These are phyloP conservation scores for Silybum marianum DNA, from an alignment of 129 eudicot genomes.

Conservation along the genomic window DNA sequence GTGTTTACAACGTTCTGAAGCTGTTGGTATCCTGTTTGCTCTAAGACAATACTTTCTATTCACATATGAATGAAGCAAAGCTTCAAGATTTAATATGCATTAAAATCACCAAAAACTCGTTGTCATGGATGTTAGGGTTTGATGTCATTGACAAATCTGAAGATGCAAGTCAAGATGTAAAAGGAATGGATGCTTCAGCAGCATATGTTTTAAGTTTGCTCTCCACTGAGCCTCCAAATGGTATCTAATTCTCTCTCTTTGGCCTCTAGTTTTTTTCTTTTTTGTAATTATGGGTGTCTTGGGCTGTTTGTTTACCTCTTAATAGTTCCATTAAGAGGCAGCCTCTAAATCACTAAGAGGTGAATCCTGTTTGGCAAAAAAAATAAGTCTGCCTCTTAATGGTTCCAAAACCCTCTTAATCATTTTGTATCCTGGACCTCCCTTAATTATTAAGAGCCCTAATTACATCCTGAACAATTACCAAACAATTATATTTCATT, in stretches of 20 bases:
- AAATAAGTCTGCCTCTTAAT: too few relatives aligned
- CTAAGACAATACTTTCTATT: neutral
- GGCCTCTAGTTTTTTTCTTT: neutral
- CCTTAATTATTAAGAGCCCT: too few relatives aligned
- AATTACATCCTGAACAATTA: too few relatives aligned
- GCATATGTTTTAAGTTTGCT: slow-evolving; percentile 62
- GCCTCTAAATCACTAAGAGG: too few relatives aligned
- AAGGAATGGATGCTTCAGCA: slow-evolving; percentile 79
- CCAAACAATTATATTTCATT: too few relatives aligned
- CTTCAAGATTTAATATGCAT: neutral
- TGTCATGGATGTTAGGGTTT: slow-evolving; percentile 53
- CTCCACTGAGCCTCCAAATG: slow-evolving; percentile 55
- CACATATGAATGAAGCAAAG: neutral
- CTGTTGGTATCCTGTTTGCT: slow-evolving; percentile 7
- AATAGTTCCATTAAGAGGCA: neutral
- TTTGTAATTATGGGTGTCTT: neutral
- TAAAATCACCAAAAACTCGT: neutral
- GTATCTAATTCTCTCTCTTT: slow-evolving; percentile 27
- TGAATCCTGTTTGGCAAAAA: too few relatives aligned
- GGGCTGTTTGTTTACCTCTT: neutral
- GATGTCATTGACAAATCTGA: slow-evolving; percentile 65
- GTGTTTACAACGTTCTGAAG: slow-evolving; percentile 22
- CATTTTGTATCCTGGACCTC: too few relatives aligned
- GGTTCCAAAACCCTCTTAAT: too few relatives aligned
- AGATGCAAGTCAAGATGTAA: slow-evolving; percentile 60